Evolutionary conservation across 2,329 filamentous ascomycete species (phyloP), one percentile per base, ranked within the genome.

Genomic region (Bipolaris bicolor): DNA sequence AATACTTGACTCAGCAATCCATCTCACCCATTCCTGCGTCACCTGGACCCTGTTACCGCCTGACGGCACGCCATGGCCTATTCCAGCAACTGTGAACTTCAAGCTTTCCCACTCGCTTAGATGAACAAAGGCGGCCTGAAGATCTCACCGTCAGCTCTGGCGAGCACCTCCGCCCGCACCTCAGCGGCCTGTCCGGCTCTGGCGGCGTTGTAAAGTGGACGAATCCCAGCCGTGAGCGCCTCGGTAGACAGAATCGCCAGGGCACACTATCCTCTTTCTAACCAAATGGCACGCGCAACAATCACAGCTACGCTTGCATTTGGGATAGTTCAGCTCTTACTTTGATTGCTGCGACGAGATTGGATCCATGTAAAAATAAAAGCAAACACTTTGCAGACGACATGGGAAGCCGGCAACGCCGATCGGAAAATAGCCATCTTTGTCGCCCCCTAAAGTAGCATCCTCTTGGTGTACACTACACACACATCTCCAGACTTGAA

Each of bases 1-100:
- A 60, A 53, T 58, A 64, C 60, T 61, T 68, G 56, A 66, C 66
- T 71, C 58, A 71, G 67, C 70, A 67, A 60, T 62, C 52, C 63
- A 71, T 66, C 59, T 58, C 52, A 54, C 55, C 46, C 47, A 45
- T 33, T 39, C n/a, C 57, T 36, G 52, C 58, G 56, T 65, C 64
- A 66, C 60, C 57, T 60, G 64, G 49, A 61, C 58, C 55, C 50
- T 58, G 49, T 51, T 49, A 47, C 36, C 29, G 51, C 51, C 49
- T 58, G 55, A 44, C 47, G 40, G 44, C 43, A 43, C 58, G 52
- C 54, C 36, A 37, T 45, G 49, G 45, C 24, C 57, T 43, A 53
- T 53, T 39, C 18, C 45, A 47, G n/a, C 29, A 41, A 51, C 20
- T 52, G 31, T 48, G 36, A 33, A n/a, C 10, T 39, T 31, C 9